A percentile compares a stretch with the other conserved stretches of the same genome.
These are phyloP conservation scores for Akanthomyces muscarius DNA, from an alignment of 2,329 filamentous ascomycete genomes.

Conservation along the genomic window DNA sequence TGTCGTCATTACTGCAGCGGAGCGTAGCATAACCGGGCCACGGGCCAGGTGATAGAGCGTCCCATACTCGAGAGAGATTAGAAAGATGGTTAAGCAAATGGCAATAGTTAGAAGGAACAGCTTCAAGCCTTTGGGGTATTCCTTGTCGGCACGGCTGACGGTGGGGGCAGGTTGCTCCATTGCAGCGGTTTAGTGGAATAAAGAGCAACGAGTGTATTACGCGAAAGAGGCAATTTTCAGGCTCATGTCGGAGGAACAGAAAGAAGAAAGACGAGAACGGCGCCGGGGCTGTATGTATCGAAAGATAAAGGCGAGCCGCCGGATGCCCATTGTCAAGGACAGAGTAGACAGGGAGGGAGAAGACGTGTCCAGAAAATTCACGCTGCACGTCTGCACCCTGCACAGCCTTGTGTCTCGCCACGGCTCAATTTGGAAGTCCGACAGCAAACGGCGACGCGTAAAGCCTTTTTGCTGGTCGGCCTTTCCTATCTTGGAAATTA, in stretches of 20 bases:
- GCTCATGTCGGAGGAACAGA: neutral
- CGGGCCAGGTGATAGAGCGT: too few species aligned
- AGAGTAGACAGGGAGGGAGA: too few species aligned
- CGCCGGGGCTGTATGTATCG: too few species aligned
- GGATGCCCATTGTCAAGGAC: neutral
- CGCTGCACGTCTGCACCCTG: neutral
- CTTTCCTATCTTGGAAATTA: neutral
- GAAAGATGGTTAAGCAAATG: constrained; percentile 1
- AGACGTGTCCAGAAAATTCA: neutral
- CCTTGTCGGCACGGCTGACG: neutral
- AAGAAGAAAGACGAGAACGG: neutral
- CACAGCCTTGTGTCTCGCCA: neutral
- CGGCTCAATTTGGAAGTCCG: too few species aligned
- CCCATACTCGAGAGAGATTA: constrained; percentile 12
- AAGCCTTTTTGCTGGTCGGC: neutral
- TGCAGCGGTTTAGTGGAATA: neutral
- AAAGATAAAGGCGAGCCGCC: neutral
- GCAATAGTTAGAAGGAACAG: neutral
- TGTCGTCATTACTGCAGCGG: neutral
- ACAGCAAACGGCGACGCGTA: too few species aligned
- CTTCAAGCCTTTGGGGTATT: neutral
- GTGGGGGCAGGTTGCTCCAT: neutral
- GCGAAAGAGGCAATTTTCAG: neutral
- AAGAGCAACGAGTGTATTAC: neutral
- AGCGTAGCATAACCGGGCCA: too few species aligned